A percentile compares a stretch with the other conserved stretches of the same genome.
These are phyloP conservation scores for Talaromyces sp. DNA, from an alignment of 2,329 filamentous ascomycete species.

Conservation along the genomic window DNA sequence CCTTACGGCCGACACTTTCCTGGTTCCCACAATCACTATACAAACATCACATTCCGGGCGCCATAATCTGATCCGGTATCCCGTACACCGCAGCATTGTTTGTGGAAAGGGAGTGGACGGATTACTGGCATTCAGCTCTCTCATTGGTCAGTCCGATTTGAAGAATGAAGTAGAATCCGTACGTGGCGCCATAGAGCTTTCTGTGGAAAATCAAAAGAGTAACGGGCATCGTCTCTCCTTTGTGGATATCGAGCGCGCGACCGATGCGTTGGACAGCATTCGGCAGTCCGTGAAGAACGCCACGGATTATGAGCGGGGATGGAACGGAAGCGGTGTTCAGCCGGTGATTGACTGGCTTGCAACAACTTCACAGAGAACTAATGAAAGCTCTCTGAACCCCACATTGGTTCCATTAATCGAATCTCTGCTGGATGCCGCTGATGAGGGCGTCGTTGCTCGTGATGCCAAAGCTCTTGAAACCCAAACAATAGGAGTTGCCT, in stretches of 20 bases:
- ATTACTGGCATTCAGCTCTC: conserved; percentile 47
- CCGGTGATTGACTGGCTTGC: conserved; percentile 66
- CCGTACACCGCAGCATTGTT: conserved; percentile 80
- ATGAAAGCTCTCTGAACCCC: conserved; percentile 62
- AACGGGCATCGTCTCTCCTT: conserved; percentile 44
- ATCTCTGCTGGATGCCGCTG: conserved; percentile 60
- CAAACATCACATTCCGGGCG: conserved; percentile 65
- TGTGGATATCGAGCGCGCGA: conserved; percentile 67
- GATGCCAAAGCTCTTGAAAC: conserved; percentile 33
- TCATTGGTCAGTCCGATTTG: conserved; percentile 35
- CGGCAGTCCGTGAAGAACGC: conserved; percentile 71
- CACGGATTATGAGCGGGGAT: conserved; percentile 71
- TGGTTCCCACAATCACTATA: conserved; percentile 77
- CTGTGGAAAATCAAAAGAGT: conserved; percentile 48
- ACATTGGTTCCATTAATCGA: conserved; percentile 67
- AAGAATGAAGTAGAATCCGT: conserved; percentile 36
- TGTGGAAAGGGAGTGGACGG: conserved; percentile 73
- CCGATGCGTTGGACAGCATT: conserved; percentile 66
- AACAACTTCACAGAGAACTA: conserved; percentile 23
- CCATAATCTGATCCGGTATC: conserved; percentile 70
- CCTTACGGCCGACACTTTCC: conserved; percentile 61
- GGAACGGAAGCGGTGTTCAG: conserved; percentile 73
- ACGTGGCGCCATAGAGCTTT: conserved; percentile 43
- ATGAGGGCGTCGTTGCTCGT: conserved; percentile 32
- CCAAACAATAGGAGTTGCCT: conserved; percentile 39